phyloP scores from a whole-genome alignment of 805 yeast genomes.

The Saturnispora sanitii region DNA sequence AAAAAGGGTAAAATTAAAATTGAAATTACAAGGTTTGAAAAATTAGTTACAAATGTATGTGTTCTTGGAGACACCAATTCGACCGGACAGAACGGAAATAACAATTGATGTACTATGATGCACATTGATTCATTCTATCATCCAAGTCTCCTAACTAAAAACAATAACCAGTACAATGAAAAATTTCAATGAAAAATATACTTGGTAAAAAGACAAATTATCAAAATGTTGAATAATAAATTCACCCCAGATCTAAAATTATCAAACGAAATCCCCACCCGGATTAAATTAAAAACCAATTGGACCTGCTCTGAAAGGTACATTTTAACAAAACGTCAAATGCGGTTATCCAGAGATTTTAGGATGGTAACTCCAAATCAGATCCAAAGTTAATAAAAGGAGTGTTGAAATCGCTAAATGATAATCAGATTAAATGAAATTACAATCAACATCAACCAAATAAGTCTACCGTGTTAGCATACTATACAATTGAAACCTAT shows the following conservation, averaged over 20 bases:
- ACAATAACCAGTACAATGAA: no score
- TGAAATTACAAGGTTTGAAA: neutral
- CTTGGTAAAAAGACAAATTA: neutral
- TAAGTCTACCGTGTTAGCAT: no score
- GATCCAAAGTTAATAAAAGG: slow-evolving; percentile 3
- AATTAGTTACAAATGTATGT: slow-evolving; percentile 17
- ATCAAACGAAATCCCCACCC: neutral
- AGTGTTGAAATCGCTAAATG: neutral
- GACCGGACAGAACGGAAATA: slow-evolving; percentile 14
- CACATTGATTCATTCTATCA: slow-evolving; percentile 19
- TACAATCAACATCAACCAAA: no score
- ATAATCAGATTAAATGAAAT: neutral
- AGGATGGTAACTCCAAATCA: slow-evolving; percentile 13
- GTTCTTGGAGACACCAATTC: slow-evolving; percentile 29
- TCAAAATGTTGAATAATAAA: no score
- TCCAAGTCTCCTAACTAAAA: slow-evolving; percentile 1
- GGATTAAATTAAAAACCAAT: slow-evolving; percentile 4
- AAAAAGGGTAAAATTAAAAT: neutral
- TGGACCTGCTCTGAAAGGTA: slow-evolving; percentile 12
- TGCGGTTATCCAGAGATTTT: slow-evolving; percentile 11
- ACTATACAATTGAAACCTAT: no score
- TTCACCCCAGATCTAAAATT: slow-evolving; percentile 3
- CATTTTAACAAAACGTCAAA: slow-evolving; percentile 12
- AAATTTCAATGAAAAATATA: no score
- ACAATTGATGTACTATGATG: slow-evolving; percentile 28